phyloP scores from a whole-genome alignment of 208 protist species.

The Trypanosoma mega region DNA sequence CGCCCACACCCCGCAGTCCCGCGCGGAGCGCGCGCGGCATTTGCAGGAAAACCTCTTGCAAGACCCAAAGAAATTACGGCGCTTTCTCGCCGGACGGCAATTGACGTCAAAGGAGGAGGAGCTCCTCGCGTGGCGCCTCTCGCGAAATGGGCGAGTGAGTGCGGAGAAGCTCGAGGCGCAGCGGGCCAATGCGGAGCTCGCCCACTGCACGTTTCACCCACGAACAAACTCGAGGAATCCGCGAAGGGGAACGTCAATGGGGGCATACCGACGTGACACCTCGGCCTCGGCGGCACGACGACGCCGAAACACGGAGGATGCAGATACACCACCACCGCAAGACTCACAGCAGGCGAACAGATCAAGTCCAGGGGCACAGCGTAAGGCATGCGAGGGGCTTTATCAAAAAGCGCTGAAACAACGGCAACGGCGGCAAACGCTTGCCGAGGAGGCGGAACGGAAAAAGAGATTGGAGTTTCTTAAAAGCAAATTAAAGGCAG shows the following conservation, averaged over 20 bases:
- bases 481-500: constrained; percentile 56
- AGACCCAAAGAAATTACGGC: constrained; percentile 14
- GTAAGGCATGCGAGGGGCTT: constrained; percentile 42
- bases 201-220: constrained; percentile 31
- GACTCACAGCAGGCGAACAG: background rate
- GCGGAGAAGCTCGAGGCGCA: constrained; percentile 37
- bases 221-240: constrained; percentile 10
- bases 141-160: constrained; percentile 36
- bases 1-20: constrained; percentile 33
- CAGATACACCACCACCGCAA: background rate
- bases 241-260: background rate
- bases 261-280: constrained; percentile 4
- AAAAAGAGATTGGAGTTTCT: constrained; percentile 50
- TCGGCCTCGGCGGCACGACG: background rate
- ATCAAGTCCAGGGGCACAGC: constrained; percentile 10
- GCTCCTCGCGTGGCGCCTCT: constrained; percentile 35
- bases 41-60: constrained; percentile 17
- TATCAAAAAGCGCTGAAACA: constrained; percentile 42
- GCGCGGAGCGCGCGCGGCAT: constrained; percentile 34
- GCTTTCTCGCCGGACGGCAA: constrained; percentile 31
- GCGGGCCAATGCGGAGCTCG: constrained; percentile 18
- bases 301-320: background rate
- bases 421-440: constrained; percentile 20
- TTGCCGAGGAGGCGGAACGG: constrained; percentile 39
- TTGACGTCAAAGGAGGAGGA: constrained; percentile 43